Conservation (phyloP, 148 eudicot species). For the Selenicereus undatus region DNA sequence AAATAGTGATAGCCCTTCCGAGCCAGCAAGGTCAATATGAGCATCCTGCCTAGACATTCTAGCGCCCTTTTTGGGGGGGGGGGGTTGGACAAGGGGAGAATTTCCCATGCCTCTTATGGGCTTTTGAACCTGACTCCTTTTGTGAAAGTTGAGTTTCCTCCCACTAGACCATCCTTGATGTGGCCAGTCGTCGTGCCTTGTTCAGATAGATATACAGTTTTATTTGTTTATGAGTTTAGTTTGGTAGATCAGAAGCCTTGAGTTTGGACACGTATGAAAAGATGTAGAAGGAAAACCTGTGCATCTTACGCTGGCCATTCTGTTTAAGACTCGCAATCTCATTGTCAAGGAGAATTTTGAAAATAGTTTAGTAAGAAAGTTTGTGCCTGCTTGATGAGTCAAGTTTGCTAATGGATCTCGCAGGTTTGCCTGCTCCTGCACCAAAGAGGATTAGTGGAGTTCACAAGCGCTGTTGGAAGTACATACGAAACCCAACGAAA, state of each 20-base stretch:
- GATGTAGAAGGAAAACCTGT: neutral
- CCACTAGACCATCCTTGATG: neutral
- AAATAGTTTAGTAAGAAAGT: neutral
- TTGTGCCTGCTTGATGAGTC: neutral
- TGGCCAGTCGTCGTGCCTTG: neutral
- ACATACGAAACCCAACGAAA: conserved; percentile 47
- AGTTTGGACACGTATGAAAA: neutral
- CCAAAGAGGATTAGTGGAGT: conserved; percentile 94
- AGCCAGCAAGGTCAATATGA: neutral
- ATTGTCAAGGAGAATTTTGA: neutral
- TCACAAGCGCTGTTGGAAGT: conserved; percentile 95
- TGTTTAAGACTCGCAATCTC: neutral
- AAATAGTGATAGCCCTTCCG: neutral
- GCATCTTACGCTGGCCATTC: neutral
- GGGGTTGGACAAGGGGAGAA: neutral
- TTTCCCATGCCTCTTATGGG: neutral
- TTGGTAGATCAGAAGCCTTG: neutral
- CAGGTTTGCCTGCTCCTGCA: conserved; percentile 68
- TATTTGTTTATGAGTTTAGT: neutral
- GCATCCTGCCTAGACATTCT: too few species aligned
- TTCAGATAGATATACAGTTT: neutral
- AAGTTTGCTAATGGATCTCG: conserved; percentile 10
- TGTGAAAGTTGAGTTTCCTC: neutral
- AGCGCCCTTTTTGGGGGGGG: neutral
- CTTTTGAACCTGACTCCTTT: neutral